These are phyloP conservation scores for Tuctoria greenei DNA, from an alignment of 176 grass and related monocot species.

Conservation along the genomic window DNA sequence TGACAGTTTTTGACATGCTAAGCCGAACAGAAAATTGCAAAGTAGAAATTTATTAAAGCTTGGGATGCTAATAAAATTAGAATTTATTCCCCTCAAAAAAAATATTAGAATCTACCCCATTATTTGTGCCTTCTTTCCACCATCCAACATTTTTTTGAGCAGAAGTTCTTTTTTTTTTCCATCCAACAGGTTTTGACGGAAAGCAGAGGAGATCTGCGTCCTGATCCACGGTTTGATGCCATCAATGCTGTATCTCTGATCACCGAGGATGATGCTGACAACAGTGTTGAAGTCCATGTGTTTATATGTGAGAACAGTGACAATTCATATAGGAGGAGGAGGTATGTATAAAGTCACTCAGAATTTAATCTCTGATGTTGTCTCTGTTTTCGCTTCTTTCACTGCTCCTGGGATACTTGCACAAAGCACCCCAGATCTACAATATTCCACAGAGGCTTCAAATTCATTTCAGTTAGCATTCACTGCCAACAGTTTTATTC, in stretches of 20 bases:
- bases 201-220: conserved; percentile 73
- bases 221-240: conserved; percentile 83
- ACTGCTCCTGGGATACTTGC: background rate
- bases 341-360: conserved; percentile 36
- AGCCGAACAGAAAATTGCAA: background rate
- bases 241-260: conserved; percentile 77
- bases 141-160: no score
- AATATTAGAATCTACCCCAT: conserved; percentile 7
- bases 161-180: no score
- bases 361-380: conserved; percentile 15
- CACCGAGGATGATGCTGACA: conserved; percentile 60
- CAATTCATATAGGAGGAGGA: conserved; percentile 49
- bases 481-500: background rate
- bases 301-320: conserved; percentile 55
- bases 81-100: background rate
- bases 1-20: conserved; percentile 26
- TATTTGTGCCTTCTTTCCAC: conserved; percentile 41
- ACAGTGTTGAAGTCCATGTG: conserved; percentile 51
- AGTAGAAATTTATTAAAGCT: background rate
- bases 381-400: background rate
- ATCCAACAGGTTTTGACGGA: conserved; percentile 67
- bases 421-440: background rate
- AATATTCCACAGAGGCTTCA: background rate
- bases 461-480: background rate
- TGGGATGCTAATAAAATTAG: conserved; percentile 18